Evolutionary conservation across 1,284 basidiomycete genomes (phyloP), one percentile per base, ranked within the genome.

Genomic region (Phlebopus sp.): DNA sequence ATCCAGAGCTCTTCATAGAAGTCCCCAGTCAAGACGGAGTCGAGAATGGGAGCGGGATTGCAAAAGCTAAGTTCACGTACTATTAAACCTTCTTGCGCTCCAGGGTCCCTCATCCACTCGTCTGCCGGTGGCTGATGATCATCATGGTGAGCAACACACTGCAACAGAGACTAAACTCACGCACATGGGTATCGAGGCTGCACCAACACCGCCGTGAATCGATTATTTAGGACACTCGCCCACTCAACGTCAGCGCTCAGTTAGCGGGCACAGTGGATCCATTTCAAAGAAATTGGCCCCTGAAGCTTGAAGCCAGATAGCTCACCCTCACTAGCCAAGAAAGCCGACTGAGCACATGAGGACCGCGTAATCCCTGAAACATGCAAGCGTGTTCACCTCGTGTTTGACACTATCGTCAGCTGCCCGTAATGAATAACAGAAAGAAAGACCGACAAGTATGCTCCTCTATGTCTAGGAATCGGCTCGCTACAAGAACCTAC

Each of bases 381-480:
- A 49, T 51, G 53, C 40, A 57, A 48, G 41, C 35, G 42, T 51
- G 50, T 46, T 49, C 37, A 31, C 49, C 42, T 19, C 62, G 62
- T 52, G 61, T 54, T 51, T 42, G 21, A 23, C 21, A 37, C 21
- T 35, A 60, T 49, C 42, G 32, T 39, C 21, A 37, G 27, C 37
- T 27, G 37, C 46, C 47, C 23, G 23, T 29, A 35, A 38, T 36
- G 44, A 44, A 29, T 44, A 59, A 19, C 45, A 46, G 41, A 44
- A 53, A 52, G 17, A 47, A 38, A 21, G 37, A 37, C 35, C 32
- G 37, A 31, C 41, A 47, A 51, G 52, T 42, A 49, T 34, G 48
- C 49, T 29, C 49, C 35, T 66, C 60, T 64, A 61, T 32, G 51
- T 66, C 64, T 64, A 68, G 50, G 56, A 64, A 34, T 42, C 37